Percentiles rank a stretch among this genome's conserved stretches.
Evolutionary conservation across 2,329 filamentous ascomycete genomes (phyloP).

Genomic region (Scytalidium sp.): DNA sequence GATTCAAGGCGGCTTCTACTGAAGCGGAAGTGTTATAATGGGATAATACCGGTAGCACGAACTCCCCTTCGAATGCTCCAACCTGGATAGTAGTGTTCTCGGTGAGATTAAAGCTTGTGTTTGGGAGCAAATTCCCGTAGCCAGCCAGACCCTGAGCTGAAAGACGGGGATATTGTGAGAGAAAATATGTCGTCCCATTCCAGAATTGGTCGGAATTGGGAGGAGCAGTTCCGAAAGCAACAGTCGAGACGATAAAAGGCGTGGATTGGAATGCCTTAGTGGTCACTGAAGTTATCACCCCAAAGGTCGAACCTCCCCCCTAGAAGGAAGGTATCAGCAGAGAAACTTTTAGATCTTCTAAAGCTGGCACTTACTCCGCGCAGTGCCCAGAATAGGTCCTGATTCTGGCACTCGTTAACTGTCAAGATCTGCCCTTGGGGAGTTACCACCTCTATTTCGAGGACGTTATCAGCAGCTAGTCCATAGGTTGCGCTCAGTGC

Average conservation of each 20-base stretch:
- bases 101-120: conserved; percentile 11
- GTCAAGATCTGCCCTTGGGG: conserved; percentile 46
- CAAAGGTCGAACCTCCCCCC: conserved; percentile 60
- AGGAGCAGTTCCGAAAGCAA: conserved; percentile 25
- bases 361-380: conserved; percentile 43
- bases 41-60: conserved; percentile 31
- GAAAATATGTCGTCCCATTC: conserved; percentile 44
- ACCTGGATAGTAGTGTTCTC: conserved; percentile 26
- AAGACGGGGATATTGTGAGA: conserved; percentile 43
- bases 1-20: conserved; percentile 26
- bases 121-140: conserved; percentile 41
- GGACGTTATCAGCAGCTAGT: conserved; percentile 59
- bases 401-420: conserved; percentile 49
- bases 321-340: background rate
- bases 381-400: conserved; percentile 63
- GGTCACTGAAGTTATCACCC: conserved; percentile 56
- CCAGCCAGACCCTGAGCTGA: conserved; percentile 49
- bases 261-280: conserved; percentile 46
- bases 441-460: conserved; percentile 56
- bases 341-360: background rate
- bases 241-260: conserved; percentile 20
- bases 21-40: conserved; percentile 28
- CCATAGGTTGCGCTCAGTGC: conserved; percentile 51
- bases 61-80: conserved; percentile 30
- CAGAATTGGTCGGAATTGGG: conserved; percentile 36